phyloP scores from a whole-genome alignment of 768 basidiomycete genomes.

The Phylloporus sp. region DNA sequence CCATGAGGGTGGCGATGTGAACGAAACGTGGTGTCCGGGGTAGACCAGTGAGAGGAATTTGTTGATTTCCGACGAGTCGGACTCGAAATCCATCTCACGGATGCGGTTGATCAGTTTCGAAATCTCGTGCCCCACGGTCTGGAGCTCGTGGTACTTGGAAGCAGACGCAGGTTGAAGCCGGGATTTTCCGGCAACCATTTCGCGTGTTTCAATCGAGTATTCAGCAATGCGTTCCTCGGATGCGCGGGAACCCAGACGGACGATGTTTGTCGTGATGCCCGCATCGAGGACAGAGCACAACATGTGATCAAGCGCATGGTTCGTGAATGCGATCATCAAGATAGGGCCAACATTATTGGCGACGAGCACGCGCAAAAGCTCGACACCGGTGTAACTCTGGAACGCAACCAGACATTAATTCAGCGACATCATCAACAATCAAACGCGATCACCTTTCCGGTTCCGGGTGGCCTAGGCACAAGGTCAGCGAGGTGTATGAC shows the following conservation, averaged over 20 bases:
- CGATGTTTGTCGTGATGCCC: slow-evolving; percentile 56
- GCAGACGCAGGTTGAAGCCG: slow-evolving; percentile 36
- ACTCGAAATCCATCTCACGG: slow-evolving; percentile 28
- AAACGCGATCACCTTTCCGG: slow-evolving; percentile 54
- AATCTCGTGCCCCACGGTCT: slow-evolving; percentile 45
- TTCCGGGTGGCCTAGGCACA: slow-evolving; percentile 62
- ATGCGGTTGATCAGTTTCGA: slow-evolving; percentile 42
- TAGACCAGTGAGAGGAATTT: slow-evolving; percentile 42
- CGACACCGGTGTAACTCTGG: slow-evolving; percentile 64
- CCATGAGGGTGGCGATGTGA: slow-evolving; percentile 48
- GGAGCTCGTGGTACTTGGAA: slow-evolving; percentile 38
- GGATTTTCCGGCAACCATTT: slow-evolving; percentile 40
- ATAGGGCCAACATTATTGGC: slow-evolving; percentile 51
- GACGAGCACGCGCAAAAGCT: slow-evolving; percentile 65
- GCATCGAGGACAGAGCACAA: slow-evolving; percentile 62
- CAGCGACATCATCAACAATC: neutral
- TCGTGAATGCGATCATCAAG: slow-evolving; percentile 63
- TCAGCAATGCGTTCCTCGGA: slow-evolving; percentile 56
- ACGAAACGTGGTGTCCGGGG: slow-evolving; percentile 44
- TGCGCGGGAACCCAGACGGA: slow-evolving; percentile 67
- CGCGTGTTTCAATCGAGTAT: slow-evolving; percentile 59
- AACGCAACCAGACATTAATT: neutral
- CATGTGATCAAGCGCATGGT: slow-evolving; percentile 78
- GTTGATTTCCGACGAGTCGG: slow-evolving; percentile 37
- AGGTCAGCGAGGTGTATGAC: neutral